phyloP scores from a whole-genome alignment of 192 early-diverging fungal species.

The Lobulomyces angularis region DNA sequence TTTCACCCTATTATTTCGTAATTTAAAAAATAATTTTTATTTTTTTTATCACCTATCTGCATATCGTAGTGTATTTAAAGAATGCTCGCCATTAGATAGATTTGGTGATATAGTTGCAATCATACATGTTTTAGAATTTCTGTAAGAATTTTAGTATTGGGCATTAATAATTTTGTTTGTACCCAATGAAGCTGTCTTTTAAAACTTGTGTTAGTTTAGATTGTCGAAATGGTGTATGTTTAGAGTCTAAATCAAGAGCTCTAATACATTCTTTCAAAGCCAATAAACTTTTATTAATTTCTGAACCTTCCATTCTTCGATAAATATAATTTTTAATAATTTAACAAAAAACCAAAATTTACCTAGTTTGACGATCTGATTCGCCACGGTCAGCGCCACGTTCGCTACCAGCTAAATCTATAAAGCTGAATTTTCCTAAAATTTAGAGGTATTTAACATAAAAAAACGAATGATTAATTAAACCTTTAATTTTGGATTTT shows the following conservation, averaged over 20 bases:
- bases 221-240: conserved; percentile 94
- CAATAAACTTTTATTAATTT: conserved; percentile 97
- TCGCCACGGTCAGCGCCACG: conserved; percentile 95
- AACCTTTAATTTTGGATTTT: conserved; percentile 50
- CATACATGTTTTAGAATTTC: conserved; percentile 95
- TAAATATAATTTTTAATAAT: conserved; percentile 12
- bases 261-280: conserved; percentile 98
- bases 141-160: conserved; percentile 3
- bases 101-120: conserved; percentile 96
- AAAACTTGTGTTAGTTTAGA: conserved; percentile 94
- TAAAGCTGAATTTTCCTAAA: conserved; percentile 84
- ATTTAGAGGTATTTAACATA: background rate
- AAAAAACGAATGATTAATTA: conserved; percentile 5
- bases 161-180: background rate
- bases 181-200: conserved; percentile 95
- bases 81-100: conserved; percentile 88
- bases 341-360: conserved; percentile 7
- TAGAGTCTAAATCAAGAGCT: conserved; percentile 86
- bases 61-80: conserved; percentile 92
- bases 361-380: conserved; percentile 81
- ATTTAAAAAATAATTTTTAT: too few relatives aligned
- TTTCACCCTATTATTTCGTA: too few relatives aligned
- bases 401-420: conserved; percentile 96
- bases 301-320: conserved; percentile 93
- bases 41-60: conserved; percentile 92